Percentiles rank a stretch among this genome's conserved stretches.
phyloP scores from a whole-genome alignment of 2,329 filamentous ascomycete genomes.

The Calonectria pseudoturangicola region DNA sequence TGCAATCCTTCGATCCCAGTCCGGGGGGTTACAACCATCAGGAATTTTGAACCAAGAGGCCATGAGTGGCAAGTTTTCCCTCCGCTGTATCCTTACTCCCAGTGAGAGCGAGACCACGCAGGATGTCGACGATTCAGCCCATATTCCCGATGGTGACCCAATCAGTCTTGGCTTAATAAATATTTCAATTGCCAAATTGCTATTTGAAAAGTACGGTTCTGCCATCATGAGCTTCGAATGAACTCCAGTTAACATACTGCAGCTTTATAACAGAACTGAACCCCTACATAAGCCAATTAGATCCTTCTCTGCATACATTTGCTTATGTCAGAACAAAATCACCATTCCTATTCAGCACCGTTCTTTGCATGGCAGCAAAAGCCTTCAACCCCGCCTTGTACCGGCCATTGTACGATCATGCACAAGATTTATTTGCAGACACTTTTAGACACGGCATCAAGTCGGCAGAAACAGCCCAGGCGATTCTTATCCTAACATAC shows the following conservation, averaged over 20 bases:
- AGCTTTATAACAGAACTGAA: constrained; percentile 63
- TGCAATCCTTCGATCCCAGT: constrained; percentile 20
- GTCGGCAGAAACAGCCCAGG: constrained; percentile 62
- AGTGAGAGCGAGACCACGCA: constrained; percentile 26
- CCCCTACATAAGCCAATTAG: constrained; percentile 63
- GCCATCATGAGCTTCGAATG: too few species aligned
- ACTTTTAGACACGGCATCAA: constrained; percentile 59
- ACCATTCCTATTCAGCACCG: constrained; percentile 59
- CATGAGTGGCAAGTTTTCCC: constrained; percentile 58
- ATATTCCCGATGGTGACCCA: constrained; percentile 30
- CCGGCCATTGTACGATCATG: constrained; percentile 37
- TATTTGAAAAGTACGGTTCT: constrained; percentile 33
- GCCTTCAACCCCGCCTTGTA: constrained; percentile 60
- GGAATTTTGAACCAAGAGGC: constrained; percentile 59
- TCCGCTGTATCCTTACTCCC: constrained; percentile 57
- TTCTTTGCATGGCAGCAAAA: constrained; percentile 60
- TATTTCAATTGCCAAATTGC: constrained; percentile 27
- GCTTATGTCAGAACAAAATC: constrained; percentile 59
- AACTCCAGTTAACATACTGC: neutral
- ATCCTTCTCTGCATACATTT: constrained; percentile 61
- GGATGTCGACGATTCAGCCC: neutral
- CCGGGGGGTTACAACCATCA: constrained; percentile 55
- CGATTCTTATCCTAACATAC: constrained; percentile 62
- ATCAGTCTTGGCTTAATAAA: constrained; percentile 35
- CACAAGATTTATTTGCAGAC: constrained; percentile 56